These are phyloP conservation scores for Alternaria ventricosa DNA, from an alignment of 2,329 filamentous ascomycete species.

Conservation along the genomic window DNA sequence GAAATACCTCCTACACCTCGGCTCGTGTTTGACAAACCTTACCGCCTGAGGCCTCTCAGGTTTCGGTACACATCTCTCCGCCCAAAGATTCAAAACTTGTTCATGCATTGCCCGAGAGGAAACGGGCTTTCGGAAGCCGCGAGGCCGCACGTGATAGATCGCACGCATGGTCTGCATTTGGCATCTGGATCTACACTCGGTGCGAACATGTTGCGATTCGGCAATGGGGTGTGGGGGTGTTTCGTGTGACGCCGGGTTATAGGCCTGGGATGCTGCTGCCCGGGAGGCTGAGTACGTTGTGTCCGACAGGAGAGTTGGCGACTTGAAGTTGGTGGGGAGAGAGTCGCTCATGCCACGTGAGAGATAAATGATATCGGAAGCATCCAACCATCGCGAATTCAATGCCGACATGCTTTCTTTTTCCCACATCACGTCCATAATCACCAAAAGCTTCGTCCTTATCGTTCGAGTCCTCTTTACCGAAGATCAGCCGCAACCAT, in stretches of 20 bases:
- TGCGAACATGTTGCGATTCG: neutral
- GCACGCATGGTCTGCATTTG: slow-evolving; percentile 9
- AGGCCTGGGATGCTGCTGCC: neutral
- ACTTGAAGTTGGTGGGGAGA: neutral
- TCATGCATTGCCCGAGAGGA: slow-evolving; percentile 7
- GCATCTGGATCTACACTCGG: neutral
- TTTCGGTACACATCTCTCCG: slow-evolving; percentile 5
- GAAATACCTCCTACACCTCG: slow-evolving; percentile 1
- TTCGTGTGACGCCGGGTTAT: slow-evolving; percentile 2
- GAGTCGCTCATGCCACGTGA: neutral
- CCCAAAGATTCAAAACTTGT: neutral
- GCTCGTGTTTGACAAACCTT: slow-evolving; percentile 9
- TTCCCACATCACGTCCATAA: neutral
- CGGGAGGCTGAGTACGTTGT: neutral
- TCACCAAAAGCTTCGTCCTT: neutral
- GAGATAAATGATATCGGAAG: neutral
- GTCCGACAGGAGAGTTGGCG: neutral
- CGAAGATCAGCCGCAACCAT: neutral
- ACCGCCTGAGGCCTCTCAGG: slow-evolving; percentile 8
- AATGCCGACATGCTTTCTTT: neutral
- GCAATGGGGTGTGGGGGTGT: neutral
- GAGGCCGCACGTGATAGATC: neutral
- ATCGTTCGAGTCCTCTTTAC: neutral
- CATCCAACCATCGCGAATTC: neutral
- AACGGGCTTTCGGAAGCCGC: neutral